These are phyloP conservation scores for Nyssa sinensis DNA, from an alignment of 148 eudicot genomes.

Conservation along the genomic window DNA sequence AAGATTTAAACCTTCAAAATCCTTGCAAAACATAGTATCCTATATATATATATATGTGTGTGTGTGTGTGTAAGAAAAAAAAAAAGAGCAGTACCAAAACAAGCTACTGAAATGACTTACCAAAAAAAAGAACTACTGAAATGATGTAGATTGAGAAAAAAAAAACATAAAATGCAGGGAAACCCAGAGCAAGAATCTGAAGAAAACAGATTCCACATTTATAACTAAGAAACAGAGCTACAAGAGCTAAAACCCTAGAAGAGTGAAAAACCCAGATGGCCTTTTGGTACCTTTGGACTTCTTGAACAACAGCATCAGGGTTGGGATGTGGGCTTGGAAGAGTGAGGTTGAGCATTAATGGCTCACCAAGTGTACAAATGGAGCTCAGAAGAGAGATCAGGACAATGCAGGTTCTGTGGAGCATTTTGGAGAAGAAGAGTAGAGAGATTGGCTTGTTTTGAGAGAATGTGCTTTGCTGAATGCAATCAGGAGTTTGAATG, in stretches of 20 bases:
- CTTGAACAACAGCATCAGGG: conserved; percentile 69
- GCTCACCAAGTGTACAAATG: conserved; percentile 21
- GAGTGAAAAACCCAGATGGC: neutral
- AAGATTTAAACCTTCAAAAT: no score
- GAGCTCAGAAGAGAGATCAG: conserved; percentile 28
- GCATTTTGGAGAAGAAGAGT: conserved; percentile 38
- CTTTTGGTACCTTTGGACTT: conserved; percentile 63
- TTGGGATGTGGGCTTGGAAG: conserved; percentile 84
- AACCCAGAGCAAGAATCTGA: neutral
- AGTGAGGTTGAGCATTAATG: conserved; percentile 49
- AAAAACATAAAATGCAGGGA: neutral
- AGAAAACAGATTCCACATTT: neutral
- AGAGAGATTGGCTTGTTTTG: neutral
- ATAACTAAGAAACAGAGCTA: neutral
- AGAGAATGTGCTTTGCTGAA: neutral
- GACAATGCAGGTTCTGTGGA: conserved; percentile 55
- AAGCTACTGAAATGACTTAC: no score
- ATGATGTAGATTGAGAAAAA: neutral
- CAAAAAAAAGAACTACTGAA: neutral
- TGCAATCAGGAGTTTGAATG: neutral
- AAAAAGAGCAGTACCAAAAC: no score
- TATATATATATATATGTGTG: no score
- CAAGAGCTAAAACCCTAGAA: no score
- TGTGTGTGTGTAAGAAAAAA: no score
- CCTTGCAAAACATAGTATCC: no score